Base-by-base conservation (phyloP, 1,139 yeast species). In the Candida sanyaensis region DNA sequence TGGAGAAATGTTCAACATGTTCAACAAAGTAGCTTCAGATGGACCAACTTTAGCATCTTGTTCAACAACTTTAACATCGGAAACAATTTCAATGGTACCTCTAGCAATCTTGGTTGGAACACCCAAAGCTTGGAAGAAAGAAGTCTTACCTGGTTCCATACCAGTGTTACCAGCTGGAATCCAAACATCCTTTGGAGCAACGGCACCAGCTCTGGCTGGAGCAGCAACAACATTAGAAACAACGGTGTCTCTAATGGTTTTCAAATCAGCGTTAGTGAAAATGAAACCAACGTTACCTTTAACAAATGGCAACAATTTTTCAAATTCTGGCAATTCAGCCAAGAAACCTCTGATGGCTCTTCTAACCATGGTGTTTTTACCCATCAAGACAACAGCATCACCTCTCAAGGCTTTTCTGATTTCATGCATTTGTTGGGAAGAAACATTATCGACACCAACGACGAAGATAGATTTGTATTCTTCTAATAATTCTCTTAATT, bases 41-140 rank as follows among this genome's bases (percentile, higher is more conserved):
- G 96, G 96, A 83, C 99, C 99, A 69, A 93, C 99, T 80, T 80
- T 90, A 73, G 71, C 71, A 69, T 89, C 89, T 58, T 86, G 83
- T 60, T 79, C 84, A 71, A 92, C 96, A 73, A 93, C 97, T 84
- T 89, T 89, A 71, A 93, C 96, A 73, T 95, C 99, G 65, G 88
- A 80, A 77, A 90, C 92, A 80, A 93, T 93, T 83, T 93, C 99
- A 87, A 93, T 93, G 80, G 97, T 90, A 93, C 99, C 99, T 88
- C 99, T 92, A 80, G 97, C 95, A 91, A 93, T 93, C 95, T 93
- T 93, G 89, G 99, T 93, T 85, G 99, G 99, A 71, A 93, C 97
- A 89, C 98, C 98, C 71, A 93, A 87, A 74, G 99, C 99, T 86
- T 93, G 99, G 98, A 93, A 93, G 96, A 93, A 93, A 74, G 99